Conservation (phyloP, 305 asterid species). For the Fraxinus baroniana region DNA sequence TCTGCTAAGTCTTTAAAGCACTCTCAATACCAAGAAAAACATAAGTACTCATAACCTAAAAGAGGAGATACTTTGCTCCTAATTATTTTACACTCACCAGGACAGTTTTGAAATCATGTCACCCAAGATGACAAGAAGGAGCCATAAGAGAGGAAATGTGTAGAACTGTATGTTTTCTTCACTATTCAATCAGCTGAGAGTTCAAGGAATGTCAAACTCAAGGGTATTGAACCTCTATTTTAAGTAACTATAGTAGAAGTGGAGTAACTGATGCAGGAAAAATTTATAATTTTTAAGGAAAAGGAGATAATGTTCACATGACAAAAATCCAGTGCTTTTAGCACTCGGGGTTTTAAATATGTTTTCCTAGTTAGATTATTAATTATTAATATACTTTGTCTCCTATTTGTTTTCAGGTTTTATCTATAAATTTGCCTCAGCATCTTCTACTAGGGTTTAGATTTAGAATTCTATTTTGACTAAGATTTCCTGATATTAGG, state of each 20-base stretch:
- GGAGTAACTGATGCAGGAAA: not conserved
- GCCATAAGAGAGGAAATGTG: not conserved
- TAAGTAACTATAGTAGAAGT: not conserved
- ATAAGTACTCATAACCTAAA: not conserved
- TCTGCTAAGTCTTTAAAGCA: slow-evolving; percentile 4
- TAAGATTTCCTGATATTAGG: not conserved
- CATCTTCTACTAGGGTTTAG: not conserved
- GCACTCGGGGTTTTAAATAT: not conserved
- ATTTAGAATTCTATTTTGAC: not conserved
- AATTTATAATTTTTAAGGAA: not conserved
- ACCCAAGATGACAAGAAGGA: not conserved
- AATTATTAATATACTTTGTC: not conserved
- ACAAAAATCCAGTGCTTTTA: not conserved
- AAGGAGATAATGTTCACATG: not conserved
- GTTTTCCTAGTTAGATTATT: not conserved
- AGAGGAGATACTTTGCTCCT: slow-evolving; percentile 9
- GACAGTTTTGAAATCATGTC: not conserved
- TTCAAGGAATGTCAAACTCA: not conserved
- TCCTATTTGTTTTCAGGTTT: not conserved
- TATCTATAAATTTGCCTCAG: not conserved
- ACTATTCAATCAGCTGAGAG: not conserved
- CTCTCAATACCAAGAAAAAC: slow-evolving; percentile 10
- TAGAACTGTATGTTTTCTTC: not conserved
- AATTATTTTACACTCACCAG: slow-evolving; percentile 9
- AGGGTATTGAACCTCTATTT: not conserved